Percentiles rank a stretch among this genome's conserved stretches.
Conservation (phyloP, 352 stramenopile genomes). For the Pythium vanterpoolii region DNA sequence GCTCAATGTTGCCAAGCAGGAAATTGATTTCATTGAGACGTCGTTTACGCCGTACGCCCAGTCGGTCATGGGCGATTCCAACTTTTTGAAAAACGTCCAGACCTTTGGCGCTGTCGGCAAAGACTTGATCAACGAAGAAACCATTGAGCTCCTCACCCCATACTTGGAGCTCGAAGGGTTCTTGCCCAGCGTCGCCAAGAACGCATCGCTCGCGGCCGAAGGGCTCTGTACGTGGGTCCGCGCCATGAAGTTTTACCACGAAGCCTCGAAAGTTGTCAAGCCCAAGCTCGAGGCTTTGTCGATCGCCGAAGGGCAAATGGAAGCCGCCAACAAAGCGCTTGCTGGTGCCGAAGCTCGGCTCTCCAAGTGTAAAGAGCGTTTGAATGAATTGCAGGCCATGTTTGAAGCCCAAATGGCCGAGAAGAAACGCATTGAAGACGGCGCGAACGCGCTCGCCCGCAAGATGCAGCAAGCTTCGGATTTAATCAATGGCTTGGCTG, state of each 20-base stretch:
- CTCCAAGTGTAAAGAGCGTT: slow-evolving; percentile 92
- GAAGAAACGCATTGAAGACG: slow-evolving; percentile 97
- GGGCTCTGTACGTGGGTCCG: slow-evolving; percentile 96
- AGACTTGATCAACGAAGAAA: slow-evolving; percentile 99
- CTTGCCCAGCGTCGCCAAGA: slow-evolving; percentile 94
- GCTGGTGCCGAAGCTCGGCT: slow-evolving; percentile 91
- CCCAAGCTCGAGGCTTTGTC: slow-evolving; percentile 97
- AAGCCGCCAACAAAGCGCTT: slow-evolving; percentile 96
- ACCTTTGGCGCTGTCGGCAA: slow-evolving; percentile 95
- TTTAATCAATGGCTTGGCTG: slow-evolving; percentile 95
- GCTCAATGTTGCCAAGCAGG: slow-evolving; percentile 95
- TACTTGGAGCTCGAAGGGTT: slow-evolving; percentile 98
- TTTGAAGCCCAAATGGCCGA: slow-evolving; percentile 98
- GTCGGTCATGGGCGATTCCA: slow-evolving; percentile 95
- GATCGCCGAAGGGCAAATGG: slow-evolving; percentile 96
- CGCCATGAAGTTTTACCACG: slow-evolving; percentile 99
- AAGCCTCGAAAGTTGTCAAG: slow-evolving; percentile 98
- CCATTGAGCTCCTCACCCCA: slow-evolving; percentile 95
- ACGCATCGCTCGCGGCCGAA: slow-evolving; percentile 94
- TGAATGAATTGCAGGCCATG: slow-evolving; percentile 94
- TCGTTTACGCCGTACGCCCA: slow-evolving; percentile 95
- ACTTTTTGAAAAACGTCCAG: slow-evolving; percentile 96
- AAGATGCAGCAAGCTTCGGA: slow-evolving; percentile 98
- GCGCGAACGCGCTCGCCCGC: slow-evolving; percentile 91
- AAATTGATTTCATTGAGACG: slow-evolving; percentile 96